Evolutionary conservation across 257 asterid genomes (phyloP).

Genomic region (Ilex asprella): DNA sequence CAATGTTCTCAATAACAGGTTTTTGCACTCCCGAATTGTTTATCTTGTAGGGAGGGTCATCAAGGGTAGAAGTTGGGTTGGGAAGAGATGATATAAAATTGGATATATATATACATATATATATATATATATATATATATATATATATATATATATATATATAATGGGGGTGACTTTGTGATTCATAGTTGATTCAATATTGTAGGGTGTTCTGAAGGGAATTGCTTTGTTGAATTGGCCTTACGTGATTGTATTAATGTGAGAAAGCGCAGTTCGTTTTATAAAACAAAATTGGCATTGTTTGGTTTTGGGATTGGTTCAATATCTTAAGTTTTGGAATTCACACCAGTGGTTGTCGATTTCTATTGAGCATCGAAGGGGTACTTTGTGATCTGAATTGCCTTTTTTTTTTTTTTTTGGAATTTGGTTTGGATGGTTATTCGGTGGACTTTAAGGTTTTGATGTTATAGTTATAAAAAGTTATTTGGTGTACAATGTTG

Average conservation of each 20-base stretch:
- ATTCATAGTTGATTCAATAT: neutral
- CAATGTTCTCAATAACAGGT: conserved; percentile 43
- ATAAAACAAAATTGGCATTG: conserved; percentile 10
- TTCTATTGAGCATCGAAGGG: no score
- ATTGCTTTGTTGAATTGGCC: neutral
- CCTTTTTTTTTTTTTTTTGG: no score
- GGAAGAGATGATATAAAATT: conserved; percentile 65
- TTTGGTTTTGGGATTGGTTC: conserved; percentile 11
- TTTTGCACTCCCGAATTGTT: conserved; percentile 47
- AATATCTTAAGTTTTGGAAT: neutral
- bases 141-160: no score
- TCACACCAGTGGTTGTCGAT: neutral
- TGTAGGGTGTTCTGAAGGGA: neutral
- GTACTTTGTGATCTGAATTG: no score
- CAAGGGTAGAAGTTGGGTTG: conserved; percentile 51
- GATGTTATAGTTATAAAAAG: no score
- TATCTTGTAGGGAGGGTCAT: conserved; percentile 80
- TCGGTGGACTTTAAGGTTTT: no score
- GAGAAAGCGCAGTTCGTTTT: conserved; percentile 6
- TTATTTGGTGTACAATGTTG: no score
- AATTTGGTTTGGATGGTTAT: no score
- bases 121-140: no score
- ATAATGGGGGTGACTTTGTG: neutral
- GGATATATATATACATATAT: no score
- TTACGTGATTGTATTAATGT: conserved; percentile 5